Conservation (phyloP, 140 eudicot genomes). For the Ambrosia hybrid region DNA sequence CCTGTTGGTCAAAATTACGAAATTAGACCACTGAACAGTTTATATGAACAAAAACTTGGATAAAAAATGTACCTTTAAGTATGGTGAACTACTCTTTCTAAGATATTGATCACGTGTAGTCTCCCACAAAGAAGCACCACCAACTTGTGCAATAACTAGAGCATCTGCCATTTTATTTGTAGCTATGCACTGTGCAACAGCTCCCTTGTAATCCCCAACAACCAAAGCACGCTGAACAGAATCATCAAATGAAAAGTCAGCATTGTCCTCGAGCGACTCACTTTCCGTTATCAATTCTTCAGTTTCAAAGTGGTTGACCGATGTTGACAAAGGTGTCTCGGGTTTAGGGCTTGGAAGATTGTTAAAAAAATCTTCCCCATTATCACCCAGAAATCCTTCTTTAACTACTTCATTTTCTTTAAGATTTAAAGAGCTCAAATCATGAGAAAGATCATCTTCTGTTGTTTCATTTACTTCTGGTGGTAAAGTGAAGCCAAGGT, state of each 20-base stretch:
- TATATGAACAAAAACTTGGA: not conserved
- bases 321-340: constrained; percentile 68
- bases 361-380: constrained; percentile 91
- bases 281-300: constrained; percentile 43
- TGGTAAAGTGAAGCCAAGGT: constrained; percentile 78
- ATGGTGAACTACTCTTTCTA: constrained; percentile 60
- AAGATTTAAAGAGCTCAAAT: constrained; percentile 49
- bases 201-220: constrained; percentile 91
- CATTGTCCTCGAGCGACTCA: constrained; percentile 51
- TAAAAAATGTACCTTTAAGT: constrained; percentile 55
- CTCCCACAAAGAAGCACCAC: constrained; percentile 90
- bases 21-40: constrained; percentile 3
- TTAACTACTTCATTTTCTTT: constrained; percentile 41
- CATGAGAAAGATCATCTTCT: constrained; percentile 50
- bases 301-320: constrained; percentile 47
- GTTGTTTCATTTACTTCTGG: constrained; percentile 51
- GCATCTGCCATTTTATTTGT: constrained; percentile 95
- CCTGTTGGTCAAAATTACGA: constrained; percentile 42
- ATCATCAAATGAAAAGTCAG: constrained; percentile 74
- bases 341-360: constrained; percentile 92
- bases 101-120: constrained; percentile 80
- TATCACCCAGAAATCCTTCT: constrained; percentile 50
- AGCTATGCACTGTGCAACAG: constrained; percentile 84
- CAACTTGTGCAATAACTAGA: constrained; percentile 87
- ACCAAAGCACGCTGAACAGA: constrained; percentile 91